phyloP scores from a whole-genome alignment of 106 monocot species.

The Alisma plantagoaquatica region DNA sequence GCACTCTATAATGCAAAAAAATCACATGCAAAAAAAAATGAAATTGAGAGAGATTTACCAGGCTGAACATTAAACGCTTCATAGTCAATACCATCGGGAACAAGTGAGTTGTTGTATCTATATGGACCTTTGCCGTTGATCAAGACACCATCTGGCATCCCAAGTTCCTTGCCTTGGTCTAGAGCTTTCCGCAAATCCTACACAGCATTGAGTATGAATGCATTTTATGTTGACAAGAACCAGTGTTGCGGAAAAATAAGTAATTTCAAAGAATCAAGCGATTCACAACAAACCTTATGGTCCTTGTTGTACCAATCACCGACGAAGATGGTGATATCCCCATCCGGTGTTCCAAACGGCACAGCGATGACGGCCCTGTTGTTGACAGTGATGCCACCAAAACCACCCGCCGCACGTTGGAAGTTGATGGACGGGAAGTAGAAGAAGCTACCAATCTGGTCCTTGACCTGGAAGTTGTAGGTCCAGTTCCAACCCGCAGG shows the following conservation, averaged over 20 bases:
- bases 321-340: conserved; percentile 66
- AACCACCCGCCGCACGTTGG: conserved; percentile 85
- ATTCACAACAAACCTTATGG: conserved; percentile 58
- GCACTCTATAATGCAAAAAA: too few species aligned
- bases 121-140: conserved; percentile 88
- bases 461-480: conserved; percentile 88
- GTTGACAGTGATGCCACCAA: conserved; percentile 64
- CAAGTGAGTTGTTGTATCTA: conserved; percentile 52
- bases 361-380: conserved; percentile 53
- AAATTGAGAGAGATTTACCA: too few species aligned
- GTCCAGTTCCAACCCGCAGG: conserved; percentile 93
- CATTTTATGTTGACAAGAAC: too few species aligned
- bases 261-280: too few species aligned
- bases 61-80: conserved; percentile 70
- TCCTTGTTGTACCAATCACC: conserved; percentile 85
- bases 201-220: too few species aligned
- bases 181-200: conserved; percentile 82
- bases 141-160: conserved; percentile 76
- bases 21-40: too few species aligned
- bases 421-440: conserved; percentile 69
- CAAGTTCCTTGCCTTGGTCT: conserved; percentile 65
- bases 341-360: conserved; percentile 61
- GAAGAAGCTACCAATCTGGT: conserved; percentile 94
- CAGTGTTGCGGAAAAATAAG: too few species aligned
- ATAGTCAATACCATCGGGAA: conserved; percentile 57